These are phyloP conservation scores for Lipomyces starkeyi DNA, from an alignment of 805 yeast genomes.

Conservation along the genomic window DNA sequence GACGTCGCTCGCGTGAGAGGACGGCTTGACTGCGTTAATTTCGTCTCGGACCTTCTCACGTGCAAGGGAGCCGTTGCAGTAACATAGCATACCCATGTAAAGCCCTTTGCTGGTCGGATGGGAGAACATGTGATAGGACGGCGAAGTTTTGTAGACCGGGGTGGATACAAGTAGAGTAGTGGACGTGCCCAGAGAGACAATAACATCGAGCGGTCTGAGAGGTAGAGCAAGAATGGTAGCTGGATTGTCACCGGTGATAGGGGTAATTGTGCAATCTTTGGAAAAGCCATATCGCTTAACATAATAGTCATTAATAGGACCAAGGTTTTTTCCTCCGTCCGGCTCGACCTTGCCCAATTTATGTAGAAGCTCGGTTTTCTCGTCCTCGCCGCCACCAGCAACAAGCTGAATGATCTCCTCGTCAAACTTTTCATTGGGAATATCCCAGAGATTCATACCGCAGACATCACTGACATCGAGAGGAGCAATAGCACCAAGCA, in stretches of 20 bases:
- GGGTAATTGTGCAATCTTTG: conserved; percentile 59
- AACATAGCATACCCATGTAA: conserved; percentile 95
- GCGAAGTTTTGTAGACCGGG: conserved; percentile 74
- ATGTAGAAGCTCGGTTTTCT: conserved; percentile 48
- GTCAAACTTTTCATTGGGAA: conserved; percentile 61
- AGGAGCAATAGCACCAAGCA: conserved; percentile 66
- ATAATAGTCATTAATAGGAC: conserved; percentile 65
- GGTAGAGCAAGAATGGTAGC: conserved; percentile 88
- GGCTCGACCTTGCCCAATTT: conserved; percentile 45
- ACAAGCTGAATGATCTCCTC: conserved; percentile 58
- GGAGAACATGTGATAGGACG: conserved; percentile 81
- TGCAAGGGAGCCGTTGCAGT: conserved; percentile 88
- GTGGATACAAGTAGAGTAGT: conserved; percentile 86
- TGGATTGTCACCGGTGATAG: conserved; percentile 90
- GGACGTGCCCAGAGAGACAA: conserved; percentile 88
- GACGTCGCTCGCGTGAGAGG: conserved; percentile 35
- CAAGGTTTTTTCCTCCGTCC: conserved; percentile 56
- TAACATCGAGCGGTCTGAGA: conserved; percentile 71
- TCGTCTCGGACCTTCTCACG: conserved; percentile 75
- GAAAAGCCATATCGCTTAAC: conserved; percentile 67
- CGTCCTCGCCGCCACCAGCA: conserved; percentile 45
- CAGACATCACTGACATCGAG: conserved; percentile 88
- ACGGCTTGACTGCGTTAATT: conserved; percentile 55
- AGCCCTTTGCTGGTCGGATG: conserved; percentile 80
- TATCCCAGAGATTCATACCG: conserved; percentile 89